A percentile compares a stretch with the other conserved stretches of the same genome.
phyloP scores from a whole-genome alignment of 2,329 filamentous ascomycete species.

The Colletotrichum plurivorum region DNA sequence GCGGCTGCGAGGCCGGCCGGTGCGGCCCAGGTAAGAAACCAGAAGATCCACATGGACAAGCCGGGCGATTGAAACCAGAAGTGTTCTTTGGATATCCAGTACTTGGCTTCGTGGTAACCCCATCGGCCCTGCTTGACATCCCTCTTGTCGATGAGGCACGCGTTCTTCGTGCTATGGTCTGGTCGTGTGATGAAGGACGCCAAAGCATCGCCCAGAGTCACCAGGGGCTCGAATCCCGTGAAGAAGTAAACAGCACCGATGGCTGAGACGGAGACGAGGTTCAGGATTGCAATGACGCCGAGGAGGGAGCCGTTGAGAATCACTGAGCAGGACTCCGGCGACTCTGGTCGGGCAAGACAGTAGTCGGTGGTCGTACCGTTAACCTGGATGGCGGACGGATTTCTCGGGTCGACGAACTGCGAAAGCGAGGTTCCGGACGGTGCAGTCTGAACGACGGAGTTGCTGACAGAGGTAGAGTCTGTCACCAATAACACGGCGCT shows the following conservation, averaged over 20 bases:
- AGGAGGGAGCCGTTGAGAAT: constrained; percentile 60
- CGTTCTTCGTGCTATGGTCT: constrained; percentile 58
- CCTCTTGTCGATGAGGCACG: constrained; percentile 62
- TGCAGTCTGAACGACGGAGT: constrained; percentile 53
- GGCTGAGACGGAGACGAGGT: constrained; percentile 53
- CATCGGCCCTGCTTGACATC: constrained; percentile 61
- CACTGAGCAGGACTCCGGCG: constrained; percentile 54
- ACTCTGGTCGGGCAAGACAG: constrained; percentile 35
- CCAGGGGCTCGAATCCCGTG: constrained; percentile 57
- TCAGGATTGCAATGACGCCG: constrained; percentile 58
- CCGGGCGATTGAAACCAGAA: constrained; percentile 63
- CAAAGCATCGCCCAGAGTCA: constrained; percentile 66
- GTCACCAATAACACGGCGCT: constrained; percentile 53
- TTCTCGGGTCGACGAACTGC: constrained; percentile 26
- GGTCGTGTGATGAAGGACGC: constrained; percentile 63
- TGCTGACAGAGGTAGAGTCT: constrained; percentile 42
- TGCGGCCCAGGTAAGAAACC: constrained; percentile 55
- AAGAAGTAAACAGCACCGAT: constrained; percentile 49
- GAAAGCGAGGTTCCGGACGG: constrained; percentile 45
- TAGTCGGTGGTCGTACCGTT: constrained; percentile 42
- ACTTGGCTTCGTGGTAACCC: constrained; percentile 58
- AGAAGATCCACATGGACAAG: constrained; percentile 57
- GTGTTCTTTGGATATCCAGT: constrained; percentile 56
- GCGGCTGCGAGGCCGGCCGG: constrained; percentile 55
- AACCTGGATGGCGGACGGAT: constrained; percentile 38